Base-by-base conservation (phyloP, 1,284 basidiomycete genomes). In the Ceratobasidium sp. region DNA sequence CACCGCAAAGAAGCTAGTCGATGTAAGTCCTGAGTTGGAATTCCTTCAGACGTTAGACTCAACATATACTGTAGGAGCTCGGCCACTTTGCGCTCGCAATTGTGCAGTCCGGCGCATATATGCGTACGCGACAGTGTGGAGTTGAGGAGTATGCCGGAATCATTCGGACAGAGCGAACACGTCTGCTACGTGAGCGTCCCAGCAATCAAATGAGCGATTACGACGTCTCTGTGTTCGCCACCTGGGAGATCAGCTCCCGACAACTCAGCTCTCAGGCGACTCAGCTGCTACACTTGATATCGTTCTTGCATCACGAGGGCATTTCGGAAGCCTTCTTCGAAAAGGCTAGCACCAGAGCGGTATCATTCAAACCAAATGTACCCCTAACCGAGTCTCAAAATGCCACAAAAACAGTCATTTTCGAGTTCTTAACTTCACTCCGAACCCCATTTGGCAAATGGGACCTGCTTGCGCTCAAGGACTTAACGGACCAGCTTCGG, bases 81-180 rank as follows among this genome's bases (percentile, higher is more conserved):
- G 62, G 72, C 8, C 13, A 35, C 6, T 43, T 67, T 28, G 38
- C 50, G 13, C 28, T 58, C 0, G 38, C 61, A 11, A 54, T 73
- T 23, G 43, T 32, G 1, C 72, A 73, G 23, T 35, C 50, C 7
- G 72, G 35, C n/a, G 44, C 61, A 54, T 73, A 55, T 47, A 55
- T 67, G 18, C 50, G 38, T 44, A 52, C 49, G 4, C 13, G 41
- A 23, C 35, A 46, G 28, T 63, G 41, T 30, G 44, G 23, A n/a
- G 16, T 54, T n/a, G 28, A 26, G 18, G 7, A 32, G 13, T 55
- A 30, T 18, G 21, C 14, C 32, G 41, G 46, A 7, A 54, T 72
- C 21, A 26, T 47, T 41, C 28, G 23, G 16, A 35, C 7, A n/a
- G 32, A 44, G 38, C 46, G 50, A 1, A 62, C 55, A 28, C n/a